Base-by-base conservation (phyloP, 495 filamentous ascomycete species). In the Sphaerosporella brunnea region DNA sequence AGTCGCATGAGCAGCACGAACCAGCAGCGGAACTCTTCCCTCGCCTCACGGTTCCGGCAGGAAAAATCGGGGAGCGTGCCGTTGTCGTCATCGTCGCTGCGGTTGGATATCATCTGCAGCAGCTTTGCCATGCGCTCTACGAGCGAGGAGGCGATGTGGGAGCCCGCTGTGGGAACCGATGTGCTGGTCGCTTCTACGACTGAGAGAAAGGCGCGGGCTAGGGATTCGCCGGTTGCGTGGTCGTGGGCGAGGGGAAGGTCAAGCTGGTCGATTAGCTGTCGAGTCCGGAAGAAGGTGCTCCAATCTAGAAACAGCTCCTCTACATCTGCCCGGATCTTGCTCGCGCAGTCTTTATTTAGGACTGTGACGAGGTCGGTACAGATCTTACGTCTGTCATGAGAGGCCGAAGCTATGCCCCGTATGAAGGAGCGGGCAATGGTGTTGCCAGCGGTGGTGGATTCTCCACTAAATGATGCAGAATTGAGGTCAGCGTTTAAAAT, bases 141-240 rank as follows among this genome's bases (percentile, higher is more conserved):
- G 23, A 60, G 41, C 24, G 47, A 32, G 4, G 45, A 16, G 28
- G 57, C 45, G 10, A 60, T 55, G 1, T 23, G 35, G n/a, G 44
- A 15, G 2, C 51, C 42, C 0, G 47, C 56, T 15, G 36, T 37
- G 4, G 23, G 9, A 16, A 60, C 53, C 40, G 55, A 62, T 26
- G 60, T 59, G 10, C 55, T 46, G 4, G 64, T 66, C 0, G 62
- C 60, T 36, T 66, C 62, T 18, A 67, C 55, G 13, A 67, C 56
- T 9, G 54, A 54, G 9, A 65, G 50, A 2, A 66, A 46, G 24
- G 60, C 58, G 9, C 48, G 23, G 0, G 58, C 58, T 9, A 61
- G 23, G 4, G 50, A 45, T 47, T 60, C 58, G 7, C 57, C 53
- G n/a, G 46, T 50, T 15, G 54, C 56, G 13, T 45, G 44, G 3